phyloP scores from a whole-genome alignment of 1,139 yeast species.

The Hansenula lynferdii region DNA sequence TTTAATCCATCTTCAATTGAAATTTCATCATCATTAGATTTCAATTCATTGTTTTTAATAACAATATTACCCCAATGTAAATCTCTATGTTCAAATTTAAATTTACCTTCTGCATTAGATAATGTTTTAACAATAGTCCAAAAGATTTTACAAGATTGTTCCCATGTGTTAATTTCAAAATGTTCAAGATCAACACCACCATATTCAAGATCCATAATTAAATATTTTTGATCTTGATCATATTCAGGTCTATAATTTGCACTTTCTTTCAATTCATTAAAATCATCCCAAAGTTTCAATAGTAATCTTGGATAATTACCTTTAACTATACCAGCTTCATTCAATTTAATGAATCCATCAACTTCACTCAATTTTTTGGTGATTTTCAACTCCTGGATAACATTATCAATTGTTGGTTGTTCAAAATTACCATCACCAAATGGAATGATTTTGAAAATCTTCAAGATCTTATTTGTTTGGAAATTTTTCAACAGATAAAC shows the following conservation, averaged over 20 bases:
- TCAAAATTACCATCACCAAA: slow-evolving; percentile 38
- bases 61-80: slow-evolving; percentile 60
- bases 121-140: slow-evolving; percentile 46
- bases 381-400: slow-evolving; percentile 43
- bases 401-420: slow-evolving; percentile 38
- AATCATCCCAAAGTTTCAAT: slow-evolving; percentile 40
- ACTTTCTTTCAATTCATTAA: slow-evolving; percentile 25
- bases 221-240: slow-evolving; percentile 33
- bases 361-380: slow-evolving; percentile 31
- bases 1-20: too few species aligned
- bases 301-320: slow-evolving; percentile 40
- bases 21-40: too few species aligned
- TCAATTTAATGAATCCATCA: slow-evolving; percentile 38
- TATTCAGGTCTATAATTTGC: slow-evolving; percentile 32
- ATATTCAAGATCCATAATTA: slow-evolving; percentile 40
- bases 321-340: slow-evolving; percentile 38
- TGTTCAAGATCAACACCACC: slow-evolving; percentile 45
- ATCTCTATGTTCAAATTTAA: slow-evolving; percentile 64
- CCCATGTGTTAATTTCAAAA: slow-evolving; percentile 41
- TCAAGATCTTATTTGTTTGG: slow-evolving; percentile 19
- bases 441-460: slow-evolving; percentile 44
- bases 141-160: slow-evolving; percentile 46
- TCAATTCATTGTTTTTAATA: slow-evolving; percentile 12
- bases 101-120: slow-evolving; percentile 43
- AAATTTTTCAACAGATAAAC: slow-evolving; percentile 31